Evolutionary conservation across 768 basidiomycete species (phyloP), one percentile per base, ranked within the genome.

Genomic region (Tephrocybe sp.): DNA sequence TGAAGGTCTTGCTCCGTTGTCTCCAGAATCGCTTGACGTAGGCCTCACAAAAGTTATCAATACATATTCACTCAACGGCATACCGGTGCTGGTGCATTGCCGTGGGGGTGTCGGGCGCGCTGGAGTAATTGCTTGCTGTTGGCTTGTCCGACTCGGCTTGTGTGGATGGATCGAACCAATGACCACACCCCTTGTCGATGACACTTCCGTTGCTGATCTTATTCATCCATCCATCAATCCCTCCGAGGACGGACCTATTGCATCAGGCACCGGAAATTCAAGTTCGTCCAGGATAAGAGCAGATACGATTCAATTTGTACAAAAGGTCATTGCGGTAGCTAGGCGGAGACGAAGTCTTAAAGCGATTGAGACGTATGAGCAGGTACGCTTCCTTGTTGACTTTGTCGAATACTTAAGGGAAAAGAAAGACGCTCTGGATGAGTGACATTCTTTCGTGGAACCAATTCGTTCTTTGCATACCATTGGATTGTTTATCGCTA

Each of bases 71-170:
- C 72, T 94, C 3, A 72, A 70, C 5, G 92, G 94, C 2, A 63
- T 79, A 0, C 76, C 82, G 8, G 77, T 94, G 8, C 77, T 96
- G 10, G 88, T 87, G 11, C 96, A 98, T 60, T 98, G 96, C 64
- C 82, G 95, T 14, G 95, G 95, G 13, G 96, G 96, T 3, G 88
- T 98, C 6, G 95, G 95, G 2, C 81, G 95, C 14, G 96, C 95
- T 0, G 96, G 95, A 1, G 76, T 98, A 20, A 76, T 98, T 39
- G 94, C 93, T 1, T 91, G 87, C 58, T 92, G 89, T 61, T 98
- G 95, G 95, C 77, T 90, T 64, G 75, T 96, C 52, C 92, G 90
- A 65, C 83, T 97, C 54, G 95, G 94, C 4, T 76, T 97, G n/a
- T 95, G 80, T 61, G 89, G 83, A 22, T 89, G 81, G 84, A 69